A percentile compares a stretch with the other conserved stretches of the same genome.
Conservation (phyloP, 164 flowering plant species). For the Kalanchoe fedtschenkoi region DNA sequence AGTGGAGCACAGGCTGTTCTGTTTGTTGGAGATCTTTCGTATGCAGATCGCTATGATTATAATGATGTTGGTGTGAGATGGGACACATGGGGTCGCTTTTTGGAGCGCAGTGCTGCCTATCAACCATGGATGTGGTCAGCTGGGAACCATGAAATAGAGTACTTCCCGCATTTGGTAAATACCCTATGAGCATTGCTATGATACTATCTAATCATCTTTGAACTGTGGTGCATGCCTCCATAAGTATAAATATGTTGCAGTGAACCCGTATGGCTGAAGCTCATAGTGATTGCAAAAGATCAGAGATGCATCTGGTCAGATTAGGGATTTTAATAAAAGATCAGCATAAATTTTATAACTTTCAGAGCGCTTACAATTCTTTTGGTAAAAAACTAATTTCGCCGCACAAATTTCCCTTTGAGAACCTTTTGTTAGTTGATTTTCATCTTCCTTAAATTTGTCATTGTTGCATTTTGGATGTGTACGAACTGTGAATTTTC, state of each 20-base stretch:
- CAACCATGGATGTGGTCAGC: conserved; percentile 97
- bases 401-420: no score
- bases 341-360: no score
- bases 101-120: conserved; percentile 72
- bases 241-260: not conserved
- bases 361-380: no score
- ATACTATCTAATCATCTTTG: no score
- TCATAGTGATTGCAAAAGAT: not conserved
- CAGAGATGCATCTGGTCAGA: not conserved
- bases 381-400: no score
- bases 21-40: conserved; percentile 94
- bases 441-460: not conserved
- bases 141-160: conserved; percentile 95
- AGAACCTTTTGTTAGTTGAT: not conserved
- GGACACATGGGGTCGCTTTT: conserved; percentile 95
- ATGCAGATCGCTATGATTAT: conserved; percentile 77
- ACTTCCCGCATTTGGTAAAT: conserved; percentile 75
- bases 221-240: no score
- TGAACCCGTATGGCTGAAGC: not conserved
- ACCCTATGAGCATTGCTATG: not conserved
- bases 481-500: not conserved
- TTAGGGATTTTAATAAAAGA: no score
- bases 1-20: conserved; percentile 65
- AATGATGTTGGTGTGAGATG: conserved; percentile 78
- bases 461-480: not conserved